These are phyloP conservation scores for Eragrostis curvula DNA, from an alignment of 176 grass and related monocot genomes.

Conservation along the genomic window DNA sequence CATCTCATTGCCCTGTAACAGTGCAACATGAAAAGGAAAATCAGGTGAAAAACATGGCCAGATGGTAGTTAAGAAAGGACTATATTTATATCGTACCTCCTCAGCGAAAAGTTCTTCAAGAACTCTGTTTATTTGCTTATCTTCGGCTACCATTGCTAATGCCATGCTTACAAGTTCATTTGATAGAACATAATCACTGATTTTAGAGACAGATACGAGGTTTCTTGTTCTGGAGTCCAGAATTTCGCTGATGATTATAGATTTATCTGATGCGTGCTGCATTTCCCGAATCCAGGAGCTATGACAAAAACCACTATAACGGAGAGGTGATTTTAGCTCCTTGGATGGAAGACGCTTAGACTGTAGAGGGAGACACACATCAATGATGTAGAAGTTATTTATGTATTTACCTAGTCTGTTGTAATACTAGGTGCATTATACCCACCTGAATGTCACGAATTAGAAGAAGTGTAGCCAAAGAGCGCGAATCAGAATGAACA, in stretches of 20 bases:
- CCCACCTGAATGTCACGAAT: slow-evolving; percentile 94
- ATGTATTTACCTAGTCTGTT: neutral
- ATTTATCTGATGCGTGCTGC: slow-evolving; percentile 98
- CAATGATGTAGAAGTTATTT: slow-evolving; percentile 26
- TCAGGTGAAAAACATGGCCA: slow-evolving; percentile 11
- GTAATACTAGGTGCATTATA: neutral
- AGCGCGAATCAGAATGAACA: slow-evolving; percentile 96
- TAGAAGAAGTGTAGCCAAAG: slow-evolving; percentile 94
- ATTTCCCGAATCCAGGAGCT: slow-evolving; percentile 95
- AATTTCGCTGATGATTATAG: slow-evolving; percentile 98
- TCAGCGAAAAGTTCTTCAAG: slow-evolving; percentile 96
- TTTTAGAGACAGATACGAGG: slow-evolving; percentile 94
- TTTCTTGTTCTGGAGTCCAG: slow-evolving; percentile 96
- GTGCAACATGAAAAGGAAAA: slow-evolving; percentile 7
- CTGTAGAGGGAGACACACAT: slow-evolving; percentile 55
- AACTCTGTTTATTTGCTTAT: slow-evolving; percentile 98
- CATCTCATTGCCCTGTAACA: slow-evolving; percentile 89
- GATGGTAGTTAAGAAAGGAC: neutral
- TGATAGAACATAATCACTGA: slow-evolving; percentile 93
- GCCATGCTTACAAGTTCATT: slow-evolving; percentile 99
- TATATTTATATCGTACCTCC: slow-evolving; percentile 58
- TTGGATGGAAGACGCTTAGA: slow-evolving; percentile 90
- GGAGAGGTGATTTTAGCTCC: slow-evolving; percentile 74
- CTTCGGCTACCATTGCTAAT: slow-evolving; percentile 98
- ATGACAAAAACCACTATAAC: slow-evolving; percentile 62